Evolutionary conservation across 768 basidiomycete genomes (phyloP).

Genomic region (Lyophyllum decastes): DNA sequence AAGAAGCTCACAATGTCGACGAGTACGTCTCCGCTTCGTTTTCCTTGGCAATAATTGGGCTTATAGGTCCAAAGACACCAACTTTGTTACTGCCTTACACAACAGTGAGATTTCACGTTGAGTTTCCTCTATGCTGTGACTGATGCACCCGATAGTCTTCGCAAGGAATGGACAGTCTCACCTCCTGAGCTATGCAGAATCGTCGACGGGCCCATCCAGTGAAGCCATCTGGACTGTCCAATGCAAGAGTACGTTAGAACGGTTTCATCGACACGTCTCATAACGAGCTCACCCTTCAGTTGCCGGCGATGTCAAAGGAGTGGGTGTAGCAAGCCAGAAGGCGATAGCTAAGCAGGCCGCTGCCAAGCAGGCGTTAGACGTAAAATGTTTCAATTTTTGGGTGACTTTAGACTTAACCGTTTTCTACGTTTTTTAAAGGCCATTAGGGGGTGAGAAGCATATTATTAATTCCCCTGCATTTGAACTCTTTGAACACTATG

Average conservation of each 20-base stretch:
- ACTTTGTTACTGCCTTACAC: conserved; percentile 35
- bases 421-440: conserved; percentile 1
- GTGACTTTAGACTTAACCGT: background rate
- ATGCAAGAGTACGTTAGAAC: conserved; percentile 54
- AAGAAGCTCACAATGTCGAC: conserved; percentile 16
- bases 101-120: conserved; percentile 41
- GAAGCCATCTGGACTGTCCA: conserved; percentile 49
- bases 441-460: background rate
- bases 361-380: conserved; percentile 43
- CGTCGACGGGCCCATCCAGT: conserved; percentile 40
- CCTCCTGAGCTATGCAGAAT: conserved; percentile 43
- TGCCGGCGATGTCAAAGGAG: conserved; percentile 46
- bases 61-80: conserved; percentile 17
- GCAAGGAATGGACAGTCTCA: conserved; percentile 23
- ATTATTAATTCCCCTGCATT: background rate
- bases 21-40: conserved; percentile 13
- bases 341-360: conserved; percentile 49
- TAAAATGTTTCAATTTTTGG: conserved; percentile 18
- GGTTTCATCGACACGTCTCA: background rate
- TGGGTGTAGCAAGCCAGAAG: conserved; percentile 44
- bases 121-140: background rate
- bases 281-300: conserved; percentile 35
- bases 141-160: conserved; percentile 23
- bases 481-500: background rate
- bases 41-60: background rate